These are phyloP conservation scores for Onygena corvina DNA, from an alignment of 2,329 filamentous ascomycete genomes.

Conservation along the genomic window DNA sequence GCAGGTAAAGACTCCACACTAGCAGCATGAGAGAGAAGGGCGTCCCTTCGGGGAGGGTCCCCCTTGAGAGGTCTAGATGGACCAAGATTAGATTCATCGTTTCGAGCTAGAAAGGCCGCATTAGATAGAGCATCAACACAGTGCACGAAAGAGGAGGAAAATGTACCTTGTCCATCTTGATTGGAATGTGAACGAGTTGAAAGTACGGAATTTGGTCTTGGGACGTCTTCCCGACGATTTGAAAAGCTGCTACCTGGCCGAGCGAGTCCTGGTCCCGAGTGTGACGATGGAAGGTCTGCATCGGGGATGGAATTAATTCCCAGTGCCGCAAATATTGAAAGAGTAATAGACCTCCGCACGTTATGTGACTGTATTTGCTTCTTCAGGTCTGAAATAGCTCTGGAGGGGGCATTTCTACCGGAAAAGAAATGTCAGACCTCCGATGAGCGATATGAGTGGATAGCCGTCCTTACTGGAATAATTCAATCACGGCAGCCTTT, in stretches of 20 bases:
- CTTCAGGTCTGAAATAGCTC: conserved; percentile 80
- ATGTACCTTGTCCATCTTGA: conserved; percentile 13
- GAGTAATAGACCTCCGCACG: conserved; percentile 74
- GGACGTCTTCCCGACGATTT: conserved; percentile 17
- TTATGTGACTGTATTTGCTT: conserved; percentile 72
- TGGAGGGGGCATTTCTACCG: conserved; percentile 58
- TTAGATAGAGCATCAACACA: neutral
- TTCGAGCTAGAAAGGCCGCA: neutral
- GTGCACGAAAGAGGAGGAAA: neutral
- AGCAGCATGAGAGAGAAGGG: conserved; percentile 10
- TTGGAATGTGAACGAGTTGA: conserved; percentile 15
- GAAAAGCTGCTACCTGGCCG: conserved; percentile 21
- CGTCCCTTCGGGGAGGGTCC: conserved; percentile 12
- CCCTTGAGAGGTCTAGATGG: conserved; percentile 5
- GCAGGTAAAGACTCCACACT: conserved; percentile 15
- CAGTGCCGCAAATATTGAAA: conserved; percentile 65
- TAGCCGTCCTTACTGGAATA: conserved; percentile 54
- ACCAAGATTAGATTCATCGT: conserved; percentile 9
- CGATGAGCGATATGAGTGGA: neutral
- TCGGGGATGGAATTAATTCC: conserved; percentile 38
- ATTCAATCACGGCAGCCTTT: conserved; percentile 69
- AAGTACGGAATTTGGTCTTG: conserved; percentile 20
- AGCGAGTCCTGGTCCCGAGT: conserved; percentile 16
- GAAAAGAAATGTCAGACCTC: neutral
- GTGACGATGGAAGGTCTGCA: conserved; percentile 18